phyloP scores from a whole-genome alignment of 257 asterid species.

The Solanum bulbocastanum region DNA sequence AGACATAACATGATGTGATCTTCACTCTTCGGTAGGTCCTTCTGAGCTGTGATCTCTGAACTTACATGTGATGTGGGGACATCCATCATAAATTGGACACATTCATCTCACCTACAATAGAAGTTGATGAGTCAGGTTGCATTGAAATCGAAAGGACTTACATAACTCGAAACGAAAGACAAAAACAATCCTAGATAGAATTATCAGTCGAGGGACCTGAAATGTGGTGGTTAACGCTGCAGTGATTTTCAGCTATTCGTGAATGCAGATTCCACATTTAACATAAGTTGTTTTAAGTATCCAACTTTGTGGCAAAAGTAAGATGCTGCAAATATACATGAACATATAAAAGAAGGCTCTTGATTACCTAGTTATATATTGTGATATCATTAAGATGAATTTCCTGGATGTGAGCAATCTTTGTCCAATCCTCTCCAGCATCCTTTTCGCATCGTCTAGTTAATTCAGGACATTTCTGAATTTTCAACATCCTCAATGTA shows the following conservation, averaged over 20 bases:
- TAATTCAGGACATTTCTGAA: not conserved
- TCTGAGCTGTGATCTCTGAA: not conserved
- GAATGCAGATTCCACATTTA: not conserved
- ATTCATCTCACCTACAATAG: not conserved
- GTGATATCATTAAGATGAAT: slow-evolving; percentile 1
- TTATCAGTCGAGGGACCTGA: not conserved
- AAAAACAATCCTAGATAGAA: not conserved
- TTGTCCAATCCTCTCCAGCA: slow-evolving; percentile 7
- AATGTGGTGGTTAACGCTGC: not conserved
- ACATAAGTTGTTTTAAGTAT: not conserved
- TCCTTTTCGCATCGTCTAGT: not conserved
- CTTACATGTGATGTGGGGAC: not conserved
- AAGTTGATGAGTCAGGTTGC: not conserved
- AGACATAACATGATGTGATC: not conserved
- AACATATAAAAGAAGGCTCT: not conserved
- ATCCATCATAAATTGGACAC: not conserved
- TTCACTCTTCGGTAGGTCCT: not conserved
- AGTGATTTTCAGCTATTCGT: not conserved
- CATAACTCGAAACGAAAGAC: not conserved
- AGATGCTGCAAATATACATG: not conserved
- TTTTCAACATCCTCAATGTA: not conserved
- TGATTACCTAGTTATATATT: not conserved
- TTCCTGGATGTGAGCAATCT: slow-evolving; percentile 2
- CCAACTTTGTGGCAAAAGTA: not conserved
- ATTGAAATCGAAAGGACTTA: not conserved